A percentile compares a stretch with the other conserved stretches of the same genome.
Evolutionary conservation across 2,329 filamentous ascomycete genomes (phyloP).

Genomic region (Arthroderma sp.): DNA sequence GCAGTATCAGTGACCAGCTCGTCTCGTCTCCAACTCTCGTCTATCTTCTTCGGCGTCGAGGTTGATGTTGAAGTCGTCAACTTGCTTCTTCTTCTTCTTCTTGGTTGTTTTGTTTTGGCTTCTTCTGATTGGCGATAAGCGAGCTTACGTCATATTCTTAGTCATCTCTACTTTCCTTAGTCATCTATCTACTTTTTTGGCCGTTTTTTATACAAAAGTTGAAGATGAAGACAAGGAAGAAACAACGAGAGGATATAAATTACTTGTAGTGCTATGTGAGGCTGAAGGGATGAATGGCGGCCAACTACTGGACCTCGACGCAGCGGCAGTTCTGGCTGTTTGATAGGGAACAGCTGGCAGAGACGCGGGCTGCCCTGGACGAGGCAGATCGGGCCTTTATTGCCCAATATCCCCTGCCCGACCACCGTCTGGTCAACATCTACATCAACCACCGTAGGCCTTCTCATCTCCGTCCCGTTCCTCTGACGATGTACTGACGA

Average conservation of each 20-base stretch:
- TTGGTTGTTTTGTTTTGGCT: slow-evolving; percentile 1
- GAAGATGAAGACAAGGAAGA: not conserved
- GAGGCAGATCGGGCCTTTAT: slow-evolving; percentile 63
- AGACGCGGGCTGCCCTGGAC: slow-evolving; percentile 63
- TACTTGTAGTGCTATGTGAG: not conserved
- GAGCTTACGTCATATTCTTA: not conserved
- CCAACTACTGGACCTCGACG: slow-evolving; percentile 93
- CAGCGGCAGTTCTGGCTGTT: slow-evolving; percentile 87
- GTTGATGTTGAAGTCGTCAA: not conserved
- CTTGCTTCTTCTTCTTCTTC: not conserved
- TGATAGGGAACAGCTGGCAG: slow-evolving; percentile 64
- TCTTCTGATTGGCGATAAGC: not conserved
- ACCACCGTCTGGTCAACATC: slow-evolving; percentile 70
- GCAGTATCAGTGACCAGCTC: not conserved
- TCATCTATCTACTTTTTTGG: not conserved
- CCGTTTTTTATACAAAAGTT: too few relatives aligned
- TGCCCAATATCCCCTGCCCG: slow-evolving; percentile 69
- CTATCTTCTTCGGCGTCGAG: not conserved
- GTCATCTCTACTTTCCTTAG: not conserved
- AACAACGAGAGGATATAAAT: too few relatives aligned
- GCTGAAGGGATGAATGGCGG: slow-evolving; percentile 56
- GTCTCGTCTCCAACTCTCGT: not conserved
- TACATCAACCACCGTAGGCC: slow-evolving; percentile 78
- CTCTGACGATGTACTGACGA: not conserved
- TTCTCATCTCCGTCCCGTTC: not conserved